Percentiles rank a stretch among this genome's conserved stretches.
phyloP scores from a whole-genome alignment of 2,329 filamentous ascomycete genomes.

The Metarhizium brunneum region DNA sequence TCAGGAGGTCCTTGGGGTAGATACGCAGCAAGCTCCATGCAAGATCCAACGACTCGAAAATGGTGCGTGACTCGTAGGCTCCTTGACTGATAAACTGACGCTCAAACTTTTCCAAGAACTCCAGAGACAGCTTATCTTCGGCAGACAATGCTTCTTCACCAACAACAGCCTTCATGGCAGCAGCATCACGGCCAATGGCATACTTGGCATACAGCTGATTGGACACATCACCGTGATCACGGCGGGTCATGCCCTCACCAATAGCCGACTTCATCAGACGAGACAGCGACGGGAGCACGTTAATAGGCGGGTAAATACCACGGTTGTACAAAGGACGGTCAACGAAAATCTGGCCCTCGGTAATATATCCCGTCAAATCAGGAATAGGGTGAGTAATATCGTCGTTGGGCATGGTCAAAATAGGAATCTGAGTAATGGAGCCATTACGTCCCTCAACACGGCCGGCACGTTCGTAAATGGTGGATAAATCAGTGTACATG shows the following conservation, averaged over 20 bases:
- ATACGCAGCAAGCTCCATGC: slow-evolving; percentile 95
- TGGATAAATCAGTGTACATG: slow-evolving; percentile 99
- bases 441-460: slow-evolving; percentile 95
- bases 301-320: slow-evolving; percentile 97
- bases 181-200: slow-evolving; percentile 95
- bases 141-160: slow-evolving; percentile 93
- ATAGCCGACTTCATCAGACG: slow-evolving; percentile 99
- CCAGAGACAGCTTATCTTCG: slow-evolving; percentile 94
- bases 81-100: slow-evolving; percentile 88
- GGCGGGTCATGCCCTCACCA: slow-evolving; percentile 90
- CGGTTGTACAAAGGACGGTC: slow-evolving; percentile 92
- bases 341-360: slow-evolving; percentile 96
- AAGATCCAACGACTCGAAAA: slow-evolving; percentile 89
- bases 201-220: slow-evolving; percentile 99
- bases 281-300: slow-evolving; percentile 93
- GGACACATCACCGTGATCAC: slow-evolving; percentile 95
- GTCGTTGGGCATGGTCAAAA: slow-evolving; percentile 99
- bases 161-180: slow-evolving; percentile 98
- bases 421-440: slow-evolving; percentile 98
- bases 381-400: slow-evolving; percentile 99
- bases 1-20: slow-evolving; percentile 95
- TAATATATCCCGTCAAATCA: slow-evolving; percentile 98
- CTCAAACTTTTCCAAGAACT: slow-evolving; percentile 98
- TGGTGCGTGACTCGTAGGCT: slow-evolving; percentile 82
- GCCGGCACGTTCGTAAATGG: slow-evolving; percentile 97